Evolutionary conservation across 2,329 filamentous ascomycete genomes (phyloP), one percentile per base, ranked within the genome.

Genomic region (Colletotrichum sp.): DNA sequence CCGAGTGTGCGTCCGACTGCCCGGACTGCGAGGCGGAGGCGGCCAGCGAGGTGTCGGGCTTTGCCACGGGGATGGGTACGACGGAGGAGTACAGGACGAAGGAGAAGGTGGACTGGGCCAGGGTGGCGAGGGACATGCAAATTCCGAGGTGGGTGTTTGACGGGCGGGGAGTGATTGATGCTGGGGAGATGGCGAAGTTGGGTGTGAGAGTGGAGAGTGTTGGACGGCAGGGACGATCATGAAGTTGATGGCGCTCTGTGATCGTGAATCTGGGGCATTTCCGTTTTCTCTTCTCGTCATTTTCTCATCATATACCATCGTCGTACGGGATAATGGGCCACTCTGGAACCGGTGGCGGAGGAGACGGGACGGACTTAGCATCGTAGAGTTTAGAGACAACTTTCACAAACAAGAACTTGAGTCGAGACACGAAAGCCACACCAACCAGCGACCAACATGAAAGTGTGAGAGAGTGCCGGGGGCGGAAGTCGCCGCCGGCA

Each of bases 91-190:
- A 88, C 82, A 86, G 85, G 78, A 78, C 85, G 70, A 89, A 87
- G 81, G 88, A 88, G 81, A 84, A 82, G 49, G 80, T 91, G 21
- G 88, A 91, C 83, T 91, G 90, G 89, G 84, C 83, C 71, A 86
- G 83, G 81, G 88, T 91, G 59, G 84, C 88, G 60, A 81, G 85
- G 69, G 81, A 82, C 77, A 90, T 91, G 89, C 85, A 84, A 65
- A 87, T 88, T 82, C 89, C 90, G 13, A 88, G 87, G 72, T 90
- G 89, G 88, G 84, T 91, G 30, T 91, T 91, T 82, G 89, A 91
- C 75, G 90, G 90, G n/a, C 88, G 88, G 71, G 89, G 89, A 52
- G 86, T 90, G 34, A 86, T 91, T 63, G 88, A 91, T 78, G 85
- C 85, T 21, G 82, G 83, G 26, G 84, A 86, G 78, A 87, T 90